Evolutionary conservation across 1,284 basidiomycete genomes (phyloP).

Genomic region (Heterobasidion parviporum): DNA sequence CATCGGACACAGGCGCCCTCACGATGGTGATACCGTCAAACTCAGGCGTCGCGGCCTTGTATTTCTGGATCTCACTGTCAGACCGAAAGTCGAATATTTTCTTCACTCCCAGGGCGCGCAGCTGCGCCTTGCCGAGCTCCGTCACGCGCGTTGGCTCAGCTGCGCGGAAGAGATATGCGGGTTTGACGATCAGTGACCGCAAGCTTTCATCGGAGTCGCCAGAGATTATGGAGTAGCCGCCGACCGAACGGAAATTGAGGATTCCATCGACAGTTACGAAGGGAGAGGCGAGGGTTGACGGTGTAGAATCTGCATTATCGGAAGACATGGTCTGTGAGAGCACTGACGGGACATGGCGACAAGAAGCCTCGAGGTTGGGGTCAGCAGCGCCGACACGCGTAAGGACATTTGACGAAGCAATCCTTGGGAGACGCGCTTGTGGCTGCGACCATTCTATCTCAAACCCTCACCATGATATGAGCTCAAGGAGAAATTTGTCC

Average conservation of each 20-base stretch:
- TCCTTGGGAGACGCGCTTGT: too few relatives aligned
- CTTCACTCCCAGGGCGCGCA: slow-evolving; percentile 26
- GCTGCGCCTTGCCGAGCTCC: slow-evolving; percentile 24
- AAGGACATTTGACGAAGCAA: too few relatives aligned
- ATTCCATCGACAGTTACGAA: slow-evolving; percentile 32
- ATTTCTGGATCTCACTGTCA: slow-evolving; percentile 25
- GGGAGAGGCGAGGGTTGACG: slow-evolving; percentile 19
- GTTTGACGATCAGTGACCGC: slow-evolving; percentile 17
- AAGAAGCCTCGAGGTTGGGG: too few relatives aligned
- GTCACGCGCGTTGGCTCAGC: slow-evolving; percentile 31
- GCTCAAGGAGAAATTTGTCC: too few relatives aligned
- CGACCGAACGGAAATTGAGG: slow-evolving; percentile 31
- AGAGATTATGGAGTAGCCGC: slow-evolving; percentile 17
- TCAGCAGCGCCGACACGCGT: too few relatives aligned
- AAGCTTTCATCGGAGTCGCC: background rate
- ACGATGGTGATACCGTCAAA: slow-evolving; percentile 25
- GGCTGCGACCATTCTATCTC: too few relatives aligned
- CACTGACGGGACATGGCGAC: too few relatives aligned
- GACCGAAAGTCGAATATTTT: slow-evolving; percentile 35
- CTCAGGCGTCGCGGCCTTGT: slow-evolving; percentile 19
- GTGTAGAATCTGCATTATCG: background rate
- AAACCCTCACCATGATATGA: too few relatives aligned
- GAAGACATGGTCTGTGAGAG: background rate
- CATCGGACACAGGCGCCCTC: slow-evolving; percentile 19
- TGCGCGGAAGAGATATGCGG: slow-evolving; percentile 29